Base-by-base conservation (phyloP, 2,329 filamentous ascomycete genomes). In the Penicillium sp. region DNA sequence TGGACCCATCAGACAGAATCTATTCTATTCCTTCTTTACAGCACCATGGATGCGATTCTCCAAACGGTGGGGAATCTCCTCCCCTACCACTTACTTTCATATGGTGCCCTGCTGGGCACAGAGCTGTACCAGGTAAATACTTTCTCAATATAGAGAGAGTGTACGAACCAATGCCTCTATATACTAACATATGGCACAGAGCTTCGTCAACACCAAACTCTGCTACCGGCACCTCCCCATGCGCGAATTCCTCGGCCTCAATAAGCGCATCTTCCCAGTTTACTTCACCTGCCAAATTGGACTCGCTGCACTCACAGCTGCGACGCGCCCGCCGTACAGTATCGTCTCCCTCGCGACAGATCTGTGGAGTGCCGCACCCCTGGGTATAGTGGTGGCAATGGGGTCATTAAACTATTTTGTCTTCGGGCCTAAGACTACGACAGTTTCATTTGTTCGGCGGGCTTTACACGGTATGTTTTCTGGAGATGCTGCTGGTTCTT, bases 171-270 rank as follows among this genome's bases (percentile, higher is more conserved):
- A n/a, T n/a, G n/a, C n/a, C n/a, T n/a, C n/a, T n/a, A n/a, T n/a
- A n/a, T n/a, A n/a, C n/a, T n/a, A n/a, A n/a, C n/a, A n/a, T 18
- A 12, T 1, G 12, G 7, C 42, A 4, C 64, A 77, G 60, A 75
- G 62, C 56, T 76, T 78, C 49, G 55, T 76, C 35, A 72, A 76
- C 51, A 75, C 73, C 1, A 78, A 75, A 58, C 58, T 78, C 18
- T 68, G 72, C 22, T 72, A 70, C 54, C 62, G 62, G 48, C 62
- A 60, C 6, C 69, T 77, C 5, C 70, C 75, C 0, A 66, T 67
- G 47, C 65, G 69, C 1, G 63, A 72, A 1, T 78, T 79, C 50
- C 73, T 72, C 7, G 62, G 53, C 1, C 62, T 78, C 2, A 73
- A 77, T 47, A 77, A 74, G 53, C 67, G 65, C 3, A 47, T 77